Evolutionary conservation across 2,329 filamentous ascomycete genomes (phyloP).

Genomic region (Talaromyces rugulosus): DNA sequence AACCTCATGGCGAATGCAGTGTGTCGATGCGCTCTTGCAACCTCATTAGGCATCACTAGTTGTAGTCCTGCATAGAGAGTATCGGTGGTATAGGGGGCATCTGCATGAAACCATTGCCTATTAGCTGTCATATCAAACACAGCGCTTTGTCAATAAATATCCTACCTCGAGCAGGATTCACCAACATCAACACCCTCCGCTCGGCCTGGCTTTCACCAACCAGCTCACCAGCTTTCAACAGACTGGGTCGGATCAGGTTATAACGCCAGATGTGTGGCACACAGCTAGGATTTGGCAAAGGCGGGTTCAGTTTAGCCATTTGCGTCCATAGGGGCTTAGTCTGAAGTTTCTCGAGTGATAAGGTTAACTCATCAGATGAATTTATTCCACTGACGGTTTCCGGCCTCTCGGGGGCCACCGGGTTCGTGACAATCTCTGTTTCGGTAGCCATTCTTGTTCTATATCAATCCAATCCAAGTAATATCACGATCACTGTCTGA

Average conservation of each 20-base stretch:
- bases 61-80: too few species aligned
- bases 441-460: neutral
- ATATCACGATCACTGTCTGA: neutral
- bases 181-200: too few species aligned
- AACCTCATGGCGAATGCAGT: too few species aligned
- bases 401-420: neutral
- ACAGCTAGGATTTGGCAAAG: conserved; percentile 42
- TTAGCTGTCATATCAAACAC: neutral
- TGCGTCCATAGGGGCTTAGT: conserved; percentile 46
- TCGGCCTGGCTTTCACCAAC: conserved; percentile 32
- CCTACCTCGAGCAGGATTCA: conserved; percentile 4
- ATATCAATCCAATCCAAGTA: neutral
- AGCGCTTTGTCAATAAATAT: neutral
- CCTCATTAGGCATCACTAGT: too few species aligned
- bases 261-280: conserved; percentile 39
- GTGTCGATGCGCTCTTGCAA: too few species aligned
- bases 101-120: neutral
- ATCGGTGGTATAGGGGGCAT: neutral
- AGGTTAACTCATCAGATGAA: neutral
- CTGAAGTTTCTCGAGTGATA: conserved; percentile 4
- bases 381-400: neutral
- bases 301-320: conserved; percentile 47
- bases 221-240: conserved; percentile 33
- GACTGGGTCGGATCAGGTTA: conserved; percentile 29
- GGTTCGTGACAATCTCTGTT: neutral